Conservation (phyloP, 2,329 filamentous ascomycete genomes). For the Pleoardoris graminearum region DNA sequence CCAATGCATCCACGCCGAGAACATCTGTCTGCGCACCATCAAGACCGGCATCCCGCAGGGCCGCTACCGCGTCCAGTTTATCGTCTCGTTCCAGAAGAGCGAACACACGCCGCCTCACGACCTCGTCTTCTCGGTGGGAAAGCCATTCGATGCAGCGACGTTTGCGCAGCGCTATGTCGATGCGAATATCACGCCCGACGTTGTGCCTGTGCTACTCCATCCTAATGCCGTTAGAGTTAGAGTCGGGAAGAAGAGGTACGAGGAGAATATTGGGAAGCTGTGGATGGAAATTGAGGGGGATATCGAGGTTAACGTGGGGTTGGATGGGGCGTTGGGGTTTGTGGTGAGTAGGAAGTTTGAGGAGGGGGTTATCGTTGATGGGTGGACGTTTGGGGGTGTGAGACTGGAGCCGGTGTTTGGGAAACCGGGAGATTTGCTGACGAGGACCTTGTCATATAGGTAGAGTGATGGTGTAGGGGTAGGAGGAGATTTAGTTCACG, state of each 20-base stretch:
- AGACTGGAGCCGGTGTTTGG: conserved; percentile 42
- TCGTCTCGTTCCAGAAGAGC: conserved; percentile 35
- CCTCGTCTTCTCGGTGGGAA: conserved; percentile 44
- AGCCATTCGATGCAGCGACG: conserved; percentile 38
- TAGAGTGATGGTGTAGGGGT: background rate
- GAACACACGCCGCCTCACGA: conserved; percentile 28
- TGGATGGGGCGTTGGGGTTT: conserved; percentile 45
- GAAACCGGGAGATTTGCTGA: conserved; percentile 6
- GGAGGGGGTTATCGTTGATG: conserved; percentile 36
- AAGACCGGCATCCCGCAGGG: conserved; percentile 45
- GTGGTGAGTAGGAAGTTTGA: conserved; percentile 41
- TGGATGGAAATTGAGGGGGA: conserved; percentile 47
- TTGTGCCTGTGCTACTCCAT: conserved; percentile 42
- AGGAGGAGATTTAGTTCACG: too few species aligned
- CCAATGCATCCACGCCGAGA: conserved; percentile 37
- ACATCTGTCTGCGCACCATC: conserved; percentile 41
- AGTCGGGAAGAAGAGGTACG: conserved; percentile 35
- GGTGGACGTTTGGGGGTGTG: conserved; percentile 47
- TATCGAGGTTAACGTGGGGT: conserved; percentile 40
- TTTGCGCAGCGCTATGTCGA: conserved; percentile 43
- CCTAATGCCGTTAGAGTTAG: conserved; percentile 45
- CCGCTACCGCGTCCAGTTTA: conserved; percentile 42
- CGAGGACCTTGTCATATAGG: background rate
- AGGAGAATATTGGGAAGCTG: conserved; percentile 34
- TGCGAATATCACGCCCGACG: conserved; percentile 44